Evolutionary conservation across 257 asterid species (phyloP).

Genomic region (Fraxinus cuspidata): DNA sequence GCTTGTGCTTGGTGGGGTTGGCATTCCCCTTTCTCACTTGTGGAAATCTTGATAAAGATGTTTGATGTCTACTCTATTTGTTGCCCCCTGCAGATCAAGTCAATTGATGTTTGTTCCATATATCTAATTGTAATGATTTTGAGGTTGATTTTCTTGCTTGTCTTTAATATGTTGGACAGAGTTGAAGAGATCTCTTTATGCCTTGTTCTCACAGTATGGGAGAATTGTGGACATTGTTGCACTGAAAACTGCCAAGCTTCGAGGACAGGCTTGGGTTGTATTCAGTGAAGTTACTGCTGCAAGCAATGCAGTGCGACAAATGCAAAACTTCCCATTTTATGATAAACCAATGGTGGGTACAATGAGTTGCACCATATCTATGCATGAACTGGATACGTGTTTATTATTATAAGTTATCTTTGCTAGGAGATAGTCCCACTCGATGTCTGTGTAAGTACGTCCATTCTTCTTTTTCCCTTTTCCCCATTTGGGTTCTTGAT

Average conservation of each 20-base stretch:
- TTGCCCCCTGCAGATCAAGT: background rate
- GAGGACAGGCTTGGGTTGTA: slow-evolving; percentile 99
- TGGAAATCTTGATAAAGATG: slow-evolving; percentile 1
- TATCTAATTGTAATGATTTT: slow-evolving; percentile 22
- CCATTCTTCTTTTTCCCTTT: background rate
- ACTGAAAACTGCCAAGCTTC: slow-evolving; percentile 83
- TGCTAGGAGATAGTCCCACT: background rate
- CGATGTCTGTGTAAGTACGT: background rate
- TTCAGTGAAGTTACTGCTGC: slow-evolving; percentile 96
- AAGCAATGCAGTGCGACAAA: slow-evolving; percentile 94
- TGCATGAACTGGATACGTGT: slow-evolving; percentile 7
- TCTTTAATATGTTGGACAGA: slow-evolving; percentile 60
- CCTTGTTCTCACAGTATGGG: slow-evolving; percentile 97
- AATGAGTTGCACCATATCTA: slow-evolving; percentile 11
- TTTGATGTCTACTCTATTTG: background rate
- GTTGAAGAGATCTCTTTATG: slow-evolving; percentile 99
- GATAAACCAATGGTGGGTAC: slow-evolving; percentile 89
- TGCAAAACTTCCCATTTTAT: slow-evolving; percentile 95
- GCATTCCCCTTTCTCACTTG: background rate
- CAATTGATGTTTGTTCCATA: slow-evolving; percentile 8
- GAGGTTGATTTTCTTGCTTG: slow-evolving; percentile 29
- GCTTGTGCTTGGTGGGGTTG: background rate
- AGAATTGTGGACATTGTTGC: slow-evolving; percentile 93
- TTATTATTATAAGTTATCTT: slow-evolving; percentile 15
- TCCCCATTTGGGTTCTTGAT: background rate